phyloP scores from a whole-genome alignment of 108 stramenopile species.

The Fragilaria crotonensis region DNA sequence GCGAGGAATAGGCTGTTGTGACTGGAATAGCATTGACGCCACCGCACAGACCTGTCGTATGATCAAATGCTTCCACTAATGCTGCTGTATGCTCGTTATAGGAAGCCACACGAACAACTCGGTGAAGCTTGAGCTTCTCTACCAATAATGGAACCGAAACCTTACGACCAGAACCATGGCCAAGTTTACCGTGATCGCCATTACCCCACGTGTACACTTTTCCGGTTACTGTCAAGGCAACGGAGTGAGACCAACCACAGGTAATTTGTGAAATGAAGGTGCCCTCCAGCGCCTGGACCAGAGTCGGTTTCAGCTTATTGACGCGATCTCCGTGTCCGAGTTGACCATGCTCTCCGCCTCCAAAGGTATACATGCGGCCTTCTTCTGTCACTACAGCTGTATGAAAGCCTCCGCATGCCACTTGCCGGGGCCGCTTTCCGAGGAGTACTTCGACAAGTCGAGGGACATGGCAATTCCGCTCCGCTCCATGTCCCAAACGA shows the following conservation, averaged over 20 bases:
- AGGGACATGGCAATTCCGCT: conserved; percentile 84
- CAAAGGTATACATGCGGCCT: conserved; percentile 86
- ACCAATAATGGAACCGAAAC: conserved; percentile 83
- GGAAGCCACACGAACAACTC: conserved; percentile 88
- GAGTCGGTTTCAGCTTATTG: conserved; percentile 76
- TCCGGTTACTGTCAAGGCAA: conserved; percentile 69
- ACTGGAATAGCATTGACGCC: conserved; percentile 66
- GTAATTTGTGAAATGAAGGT: conserved; percentile 83
- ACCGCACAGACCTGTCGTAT: conserved; percentile 31
- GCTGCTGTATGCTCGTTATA: conserved; percentile 98
- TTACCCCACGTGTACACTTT: conserved; percentile 81
- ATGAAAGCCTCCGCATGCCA: conserved; percentile 89
- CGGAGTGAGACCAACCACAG: conserved; percentile 95
- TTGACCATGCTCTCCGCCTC: conserved; percentile 84
- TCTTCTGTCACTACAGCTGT: conserved; percentile 85
- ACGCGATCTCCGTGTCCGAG: conserved; percentile 92
- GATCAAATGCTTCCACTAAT: conserved; percentile 73
- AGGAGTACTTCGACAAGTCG: conserved; percentile 73
- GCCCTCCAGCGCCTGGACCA: conserved; percentile 68
- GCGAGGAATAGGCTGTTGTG: conserved; percentile 60
- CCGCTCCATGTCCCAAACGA: conserved; percentile 83
- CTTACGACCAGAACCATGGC: conserved; percentile 83
- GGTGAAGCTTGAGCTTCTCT: conserved; percentile 79
- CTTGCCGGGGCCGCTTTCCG: conserved; percentile 67
- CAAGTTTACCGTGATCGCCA: conserved; percentile 85